phyloP scores from a whole-genome alignment of 2,329 filamentous ascomycete species.

The Mycosphaerella sp. region DNA sequence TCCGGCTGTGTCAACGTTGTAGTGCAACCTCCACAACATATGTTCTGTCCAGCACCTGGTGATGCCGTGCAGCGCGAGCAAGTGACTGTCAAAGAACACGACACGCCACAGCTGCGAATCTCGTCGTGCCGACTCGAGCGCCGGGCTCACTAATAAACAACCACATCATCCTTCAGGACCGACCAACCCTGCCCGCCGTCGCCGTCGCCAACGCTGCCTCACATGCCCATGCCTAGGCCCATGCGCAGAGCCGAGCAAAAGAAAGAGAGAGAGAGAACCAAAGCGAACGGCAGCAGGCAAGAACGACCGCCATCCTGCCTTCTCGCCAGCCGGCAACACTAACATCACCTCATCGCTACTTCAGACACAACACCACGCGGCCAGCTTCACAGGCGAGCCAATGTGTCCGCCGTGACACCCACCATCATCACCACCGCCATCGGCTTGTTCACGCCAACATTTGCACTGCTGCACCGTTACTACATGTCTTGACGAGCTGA shows the following conservation, averaged over 20 bases:
- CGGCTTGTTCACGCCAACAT: conserved; percentile 7
- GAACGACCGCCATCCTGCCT: background rate
- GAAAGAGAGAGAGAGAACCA: background rate
- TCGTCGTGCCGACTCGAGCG: background rate
- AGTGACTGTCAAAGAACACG: background rate
- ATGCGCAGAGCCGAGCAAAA: background rate
- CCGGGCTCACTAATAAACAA: background rate
- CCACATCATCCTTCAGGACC: background rate
- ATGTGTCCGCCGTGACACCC: conserved; percentile 13
- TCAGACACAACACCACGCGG: background rate
- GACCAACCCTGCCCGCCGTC: background rate
- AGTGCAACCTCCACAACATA: background rate
- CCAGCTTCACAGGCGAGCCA: conserved; percentile 9
- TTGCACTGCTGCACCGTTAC: conserved; percentile 5
- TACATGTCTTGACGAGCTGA: conserved; percentile 13
- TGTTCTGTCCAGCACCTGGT: background rate
- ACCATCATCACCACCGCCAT: background rate
- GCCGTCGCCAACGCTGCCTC: background rate
- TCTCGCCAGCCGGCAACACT: background rate
- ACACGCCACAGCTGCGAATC: background rate
- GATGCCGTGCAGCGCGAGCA: background rate
- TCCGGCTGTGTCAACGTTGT: no score
- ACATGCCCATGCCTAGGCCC: background rate
- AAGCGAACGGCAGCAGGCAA: background rate
- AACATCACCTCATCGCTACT: background rate